Evolutionary conservation across 2,329 filamentous ascomycete species (phyloP).

Genomic region (Phialocephala sp.): DNA sequence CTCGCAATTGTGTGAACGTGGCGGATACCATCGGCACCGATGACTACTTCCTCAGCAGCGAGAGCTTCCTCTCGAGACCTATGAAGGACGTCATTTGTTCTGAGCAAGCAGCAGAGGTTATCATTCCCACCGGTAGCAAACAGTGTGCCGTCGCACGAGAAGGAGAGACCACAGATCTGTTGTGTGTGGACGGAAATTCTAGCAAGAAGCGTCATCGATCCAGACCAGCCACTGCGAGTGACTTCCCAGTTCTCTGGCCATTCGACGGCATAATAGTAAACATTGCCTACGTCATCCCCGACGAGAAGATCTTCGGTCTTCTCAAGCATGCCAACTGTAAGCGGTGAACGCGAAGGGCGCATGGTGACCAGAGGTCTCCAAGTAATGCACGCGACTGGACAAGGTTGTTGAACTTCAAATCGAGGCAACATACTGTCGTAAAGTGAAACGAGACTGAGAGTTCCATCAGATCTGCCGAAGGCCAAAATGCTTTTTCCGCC

Average conservation of each 20-base stretch:
- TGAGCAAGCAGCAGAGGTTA: slow-evolving; percentile 84
- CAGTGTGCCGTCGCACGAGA: slow-evolving; percentile 75
- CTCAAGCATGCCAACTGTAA: slow-evolving; percentile 54
- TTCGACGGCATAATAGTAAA: slow-evolving; percentile 90
- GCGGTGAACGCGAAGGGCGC: slow-evolving; percentile 57
- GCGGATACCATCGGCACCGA: slow-evolving; percentile 39
- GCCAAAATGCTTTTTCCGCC: slow-evolving; percentile 83
- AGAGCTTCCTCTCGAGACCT: slow-evolving; percentile 21
- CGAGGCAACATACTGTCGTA: slow-evolving; percentile 70
- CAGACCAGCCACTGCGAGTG: slow-evolving; percentile 71
- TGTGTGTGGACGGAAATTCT: slow-evolving; percentile 81
- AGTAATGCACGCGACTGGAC: slow-evolving; percentile 77
- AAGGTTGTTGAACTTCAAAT: slow-evolving; percentile 75
- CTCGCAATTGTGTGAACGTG: slow-evolving; percentile 42
- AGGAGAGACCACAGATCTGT: slow-evolving; percentile 92
- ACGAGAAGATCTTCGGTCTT: slow-evolving; percentile 84
- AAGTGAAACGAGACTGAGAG: slow-evolving; percentile 78
- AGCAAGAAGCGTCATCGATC: slow-evolving; percentile 77
- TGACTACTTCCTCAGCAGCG: slow-evolving; percentile 30
- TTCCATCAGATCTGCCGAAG: slow-evolving; percentile 79
- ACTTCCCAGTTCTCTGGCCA: slow-evolving; percentile 75
- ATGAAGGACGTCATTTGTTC: slow-evolving; percentile 46
- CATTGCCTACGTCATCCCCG: slow-evolving; percentile 79
- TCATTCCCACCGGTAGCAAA: slow-evolving; percentile 94
- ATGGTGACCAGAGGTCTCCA: slow-evolving; percentile 72